Evolutionary conservation across 2,329 filamentous ascomycete species (phyloP), one percentile per base, ranked within the genome.

Genomic region (Colletotrichum plurivorum): DNA sequence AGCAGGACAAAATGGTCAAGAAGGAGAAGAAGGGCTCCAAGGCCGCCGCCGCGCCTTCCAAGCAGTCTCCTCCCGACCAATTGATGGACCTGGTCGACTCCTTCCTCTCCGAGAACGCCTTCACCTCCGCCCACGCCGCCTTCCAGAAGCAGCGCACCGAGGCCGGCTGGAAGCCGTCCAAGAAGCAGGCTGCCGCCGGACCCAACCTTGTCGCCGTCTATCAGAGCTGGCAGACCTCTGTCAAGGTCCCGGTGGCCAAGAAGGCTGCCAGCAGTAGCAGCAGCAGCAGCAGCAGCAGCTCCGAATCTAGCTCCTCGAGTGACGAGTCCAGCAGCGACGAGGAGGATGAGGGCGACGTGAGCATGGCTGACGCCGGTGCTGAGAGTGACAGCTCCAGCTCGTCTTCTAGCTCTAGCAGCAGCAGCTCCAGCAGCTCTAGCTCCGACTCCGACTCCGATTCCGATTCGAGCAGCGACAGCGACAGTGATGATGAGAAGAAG

Each of bases 21-120:
- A 78, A 79, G 71, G 75, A 72, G 62, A 73, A 67, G 60, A 71
- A 70, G 56, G 56, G 20, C 20, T 62, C 63, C 55, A 63, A 62
- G 70, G 56, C 66, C 39, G 27, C 75, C 49, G 41, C 66, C 56
- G 64, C 73, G 36, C 63, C 72, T 52, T 68, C 71, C 46, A 55
- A 73, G 31, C 67, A 78, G 31, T 77, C 82, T 54, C 84, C 88
- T 27, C 86, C 91, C 5, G 79, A 86, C 31, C 86, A 92, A 78
- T 82, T 94, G 43, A 83, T 94, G 76, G 87, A 90, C 70, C 83
- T 93, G 16, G 86, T 94, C 74, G 89, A 89, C 71, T 80, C 82
- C 22, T 94, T 94, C 78, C 84, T 94, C 57, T 85, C 85, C 49
- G 86, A 91, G 53, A 86, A 92, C 77, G 87, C 89, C n/a, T 92